These are phyloP conservation scores for Saturnispora dispora DNA, from an alignment of 805 yeast species.

Conservation along the genomic window DNA sequence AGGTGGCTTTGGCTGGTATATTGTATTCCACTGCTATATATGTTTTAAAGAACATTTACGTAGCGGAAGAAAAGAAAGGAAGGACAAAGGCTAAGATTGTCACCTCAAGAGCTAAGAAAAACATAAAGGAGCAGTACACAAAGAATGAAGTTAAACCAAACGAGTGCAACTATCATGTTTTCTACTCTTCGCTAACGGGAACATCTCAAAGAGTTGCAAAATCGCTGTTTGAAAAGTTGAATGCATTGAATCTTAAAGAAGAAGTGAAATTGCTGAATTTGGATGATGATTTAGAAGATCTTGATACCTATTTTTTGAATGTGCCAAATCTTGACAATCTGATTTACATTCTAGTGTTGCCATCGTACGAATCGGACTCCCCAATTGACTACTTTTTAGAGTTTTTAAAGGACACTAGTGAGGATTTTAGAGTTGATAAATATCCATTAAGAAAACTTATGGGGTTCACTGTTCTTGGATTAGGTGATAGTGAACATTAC, in stretches of 20 bases:
- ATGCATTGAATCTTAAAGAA: constrained; percentile 20
- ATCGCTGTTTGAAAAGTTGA: constrained; percentile 34
- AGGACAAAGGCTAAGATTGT: constrained; percentile 1
- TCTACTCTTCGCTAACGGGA: constrained; percentile 83
- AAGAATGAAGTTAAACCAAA: constrained; percentile 24
- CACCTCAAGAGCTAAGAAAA: not conserved
- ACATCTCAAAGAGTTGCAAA: constrained; percentile 55
- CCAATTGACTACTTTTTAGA: constrained; percentile 85
- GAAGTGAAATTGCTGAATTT: constrained; percentile 53
- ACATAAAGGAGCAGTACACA: constrained; percentile 8
- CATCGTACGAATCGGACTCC: constrained; percentile 88
- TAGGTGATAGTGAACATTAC: constrained; percentile 87
- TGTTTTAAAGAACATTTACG: not conserved
- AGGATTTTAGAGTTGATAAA: constrained; percentile 80
- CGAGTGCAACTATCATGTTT: constrained; percentile 53
- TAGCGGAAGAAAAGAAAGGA: constrained; percentile 1
- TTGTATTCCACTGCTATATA: not conserved
- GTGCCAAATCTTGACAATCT: constrained; percentile 37
- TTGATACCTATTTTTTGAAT: constrained; percentile 71
- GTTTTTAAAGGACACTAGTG: constrained; percentile 66
- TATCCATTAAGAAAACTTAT: constrained; percentile 59
- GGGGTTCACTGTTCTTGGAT: constrained; percentile 80
- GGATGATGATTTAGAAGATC: constrained; percentile 74
- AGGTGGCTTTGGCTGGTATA: not conserved
- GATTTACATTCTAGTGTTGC: constrained; percentile 66